Conservation (phyloP, 1,139 yeast genomes). For the Geotrichum australiense region DNA sequence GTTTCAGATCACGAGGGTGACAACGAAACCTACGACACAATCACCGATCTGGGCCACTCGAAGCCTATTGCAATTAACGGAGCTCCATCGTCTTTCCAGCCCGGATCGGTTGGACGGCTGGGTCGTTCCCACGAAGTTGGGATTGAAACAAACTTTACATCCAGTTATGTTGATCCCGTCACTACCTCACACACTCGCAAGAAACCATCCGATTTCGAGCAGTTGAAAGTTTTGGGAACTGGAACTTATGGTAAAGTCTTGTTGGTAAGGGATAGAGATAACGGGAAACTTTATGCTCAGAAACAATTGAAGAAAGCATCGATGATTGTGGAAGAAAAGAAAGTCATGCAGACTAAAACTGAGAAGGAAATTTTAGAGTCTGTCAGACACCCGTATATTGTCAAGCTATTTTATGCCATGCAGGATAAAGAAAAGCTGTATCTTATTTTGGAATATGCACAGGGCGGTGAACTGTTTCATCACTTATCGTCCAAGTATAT, state of each 20-base stretch:
- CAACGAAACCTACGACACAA: slow-evolving; percentile 18
- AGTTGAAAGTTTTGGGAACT: slow-evolving; percentile 74
- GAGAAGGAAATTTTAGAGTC: slow-evolving; percentile 65
- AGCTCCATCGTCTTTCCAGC: slow-evolving; percentile 14
- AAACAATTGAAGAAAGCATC: slow-evolving; percentile 82
- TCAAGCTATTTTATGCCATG: slow-evolving; percentile 79
- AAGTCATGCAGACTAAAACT: slow-evolving; percentile 57
- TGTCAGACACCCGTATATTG: slow-evolving; percentile 80
- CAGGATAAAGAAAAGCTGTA: slow-evolving; percentile 81
- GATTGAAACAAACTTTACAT: slow-evolving; percentile 35
- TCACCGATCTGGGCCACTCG: slow-evolving; percentile 18
- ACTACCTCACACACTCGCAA: slow-evolving; percentile 22
- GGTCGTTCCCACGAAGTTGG: slow-evolving; percentile 46
- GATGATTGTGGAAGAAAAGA: slow-evolving; percentile 45
- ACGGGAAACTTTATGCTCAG: slow-evolving; percentile 76
- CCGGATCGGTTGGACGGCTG: slow-evolving; percentile 29
- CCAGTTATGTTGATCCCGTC: slow-evolving; percentile 24
- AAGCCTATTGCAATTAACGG: slow-evolving; percentile 16
- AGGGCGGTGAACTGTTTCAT: slow-evolving; percentile 89
- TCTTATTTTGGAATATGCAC: slow-evolving; percentile 74
- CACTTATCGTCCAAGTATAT: slow-evolving; percentile 81
- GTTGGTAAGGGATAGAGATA: slow-evolving; percentile 58
- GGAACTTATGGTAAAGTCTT: slow-evolving; percentile 91
- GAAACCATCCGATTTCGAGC: slow-evolving; percentile 57
- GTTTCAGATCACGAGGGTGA: slow-evolving; percentile 18